Evolutionary conservation across 2,329 filamentous ascomycete genomes (phyloP).

Genomic region (Phialophora chinensis): DNA sequence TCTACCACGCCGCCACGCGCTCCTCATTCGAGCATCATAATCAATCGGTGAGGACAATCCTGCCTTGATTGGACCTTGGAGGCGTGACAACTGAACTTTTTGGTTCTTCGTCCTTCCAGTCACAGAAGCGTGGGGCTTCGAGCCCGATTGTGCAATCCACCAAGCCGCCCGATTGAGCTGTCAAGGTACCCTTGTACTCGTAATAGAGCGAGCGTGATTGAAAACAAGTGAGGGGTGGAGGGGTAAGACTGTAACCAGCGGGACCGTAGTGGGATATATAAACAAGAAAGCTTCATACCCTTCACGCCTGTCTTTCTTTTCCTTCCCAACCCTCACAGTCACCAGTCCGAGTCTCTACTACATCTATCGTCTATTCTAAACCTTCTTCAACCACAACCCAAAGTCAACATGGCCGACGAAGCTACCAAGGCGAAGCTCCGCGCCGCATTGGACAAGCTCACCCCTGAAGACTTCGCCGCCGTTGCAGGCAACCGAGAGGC

Average conservation of each 20-base stretch:
- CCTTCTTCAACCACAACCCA: constrained; percentile 6
- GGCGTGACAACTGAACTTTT: constrained; percentile 22
- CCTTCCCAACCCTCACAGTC: constrained; percentile 5
- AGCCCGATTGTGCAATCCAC: constrained; percentile 27
- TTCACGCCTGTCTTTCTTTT: constrained; percentile 10
- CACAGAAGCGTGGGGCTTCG: constrained; percentile 24
- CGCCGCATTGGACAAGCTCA: constrained; percentile 37
- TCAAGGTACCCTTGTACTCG: background rate
- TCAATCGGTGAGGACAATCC: constrained; percentile 29
- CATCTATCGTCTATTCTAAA: constrained; percentile 5
- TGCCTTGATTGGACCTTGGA: constrained; percentile 25
- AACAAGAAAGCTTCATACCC: constrained; percentile 22
- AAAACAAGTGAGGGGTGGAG: constrained; percentile 31
- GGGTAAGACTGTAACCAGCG: constrained; percentile 18
- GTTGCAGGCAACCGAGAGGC: constrained; percentile 33
- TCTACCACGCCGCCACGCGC: constrained; percentile 27
- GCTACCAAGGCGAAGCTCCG: constrained; percentile 34
- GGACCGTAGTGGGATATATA: constrained; percentile 24
- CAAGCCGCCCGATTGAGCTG: constrained; percentile 12
- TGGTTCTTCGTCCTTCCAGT: constrained; percentile 18
- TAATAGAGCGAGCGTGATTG: background rate
- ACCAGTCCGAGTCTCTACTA: background rate
- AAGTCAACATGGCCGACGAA: constrained; percentile 37
- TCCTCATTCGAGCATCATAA: constrained; percentile 29
- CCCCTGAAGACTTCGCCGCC: constrained; percentile 35